These are phyloP conservation scores for Colletotrichum musae DNA, from an alignment of 2,329 filamentous ascomycete genomes.

Conservation along the genomic window DNA sequence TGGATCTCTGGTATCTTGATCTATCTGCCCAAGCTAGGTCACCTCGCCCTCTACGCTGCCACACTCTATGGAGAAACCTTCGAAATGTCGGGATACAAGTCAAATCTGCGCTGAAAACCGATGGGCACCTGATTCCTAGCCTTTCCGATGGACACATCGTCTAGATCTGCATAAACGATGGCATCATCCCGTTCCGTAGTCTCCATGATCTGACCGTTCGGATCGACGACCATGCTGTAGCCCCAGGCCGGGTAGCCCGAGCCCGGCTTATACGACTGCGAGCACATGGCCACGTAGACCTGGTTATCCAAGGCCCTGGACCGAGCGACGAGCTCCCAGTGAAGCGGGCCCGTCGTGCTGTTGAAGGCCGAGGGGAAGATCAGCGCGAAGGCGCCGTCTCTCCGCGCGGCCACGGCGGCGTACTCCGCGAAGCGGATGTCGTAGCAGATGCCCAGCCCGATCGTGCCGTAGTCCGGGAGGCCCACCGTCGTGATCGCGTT, in stretches of 20 bases:
- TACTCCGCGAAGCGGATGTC: constrained; percentile 97
- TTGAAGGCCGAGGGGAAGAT: constrained; percentile 99
- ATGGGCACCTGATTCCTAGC: constrained; percentile 88
- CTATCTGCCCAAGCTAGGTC: too few relatives aligned
- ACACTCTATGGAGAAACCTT: constrained; percentile 46
- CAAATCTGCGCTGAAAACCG: constrained; percentile 87
- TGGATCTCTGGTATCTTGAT: too few relatives aligned
- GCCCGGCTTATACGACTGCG: constrained; percentile 83
- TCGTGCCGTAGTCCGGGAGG: constrained; percentile 87
- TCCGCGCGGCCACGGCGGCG: constrained; percentile 89
- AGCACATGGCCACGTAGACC: constrained; percentile 92
- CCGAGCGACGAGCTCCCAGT: constrained; percentile 88
- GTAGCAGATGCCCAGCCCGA: constrained; percentile 95
- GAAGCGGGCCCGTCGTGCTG: constrained; percentile 88
- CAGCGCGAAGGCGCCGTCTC: constrained; percentile 85
- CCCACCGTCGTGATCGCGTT: constrained; percentile 89
- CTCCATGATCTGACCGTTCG: constrained; percentile 83
- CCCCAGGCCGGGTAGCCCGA: constrained; percentile 92
- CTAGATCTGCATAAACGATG: constrained; percentile 81
- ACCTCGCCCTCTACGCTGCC: background rate
- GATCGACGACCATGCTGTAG: constrained; percentile 90
- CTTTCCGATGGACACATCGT: constrained; percentile 77
- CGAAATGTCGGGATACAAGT: constrained; percentile 94
- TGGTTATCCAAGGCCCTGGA: constrained; percentile 94
- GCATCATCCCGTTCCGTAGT: constrained; percentile 85